Conservation (phyloP, 2,329 filamentous ascomycete genomes). For the Monosporascus ibericus region DNA sequence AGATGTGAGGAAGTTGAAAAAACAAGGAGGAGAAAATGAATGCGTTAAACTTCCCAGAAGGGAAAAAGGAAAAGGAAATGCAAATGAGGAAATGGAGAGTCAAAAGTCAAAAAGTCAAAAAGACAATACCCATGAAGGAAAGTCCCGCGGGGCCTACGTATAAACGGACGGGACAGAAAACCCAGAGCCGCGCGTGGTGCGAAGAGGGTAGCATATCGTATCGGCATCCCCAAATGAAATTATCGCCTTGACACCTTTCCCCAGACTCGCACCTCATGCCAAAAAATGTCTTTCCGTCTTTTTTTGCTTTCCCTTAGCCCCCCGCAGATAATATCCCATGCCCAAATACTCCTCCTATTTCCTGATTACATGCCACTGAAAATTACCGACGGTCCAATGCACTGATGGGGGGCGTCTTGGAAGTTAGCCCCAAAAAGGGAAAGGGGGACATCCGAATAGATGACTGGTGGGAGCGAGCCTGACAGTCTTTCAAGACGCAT, state of each 20-base stretch:
- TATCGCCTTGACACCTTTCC: neutral
- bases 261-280: neutral
- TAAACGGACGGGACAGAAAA: too few species aligned
- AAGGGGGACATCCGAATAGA: too few species aligned
- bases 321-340: neutral
- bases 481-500: neutral
- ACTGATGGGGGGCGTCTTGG: neutral
- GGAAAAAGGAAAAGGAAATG: neutral
- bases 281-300: neutral
- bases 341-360: neutral
- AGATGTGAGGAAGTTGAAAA: neutral
- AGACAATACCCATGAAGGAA: neutral
- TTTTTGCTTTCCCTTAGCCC: neutral
- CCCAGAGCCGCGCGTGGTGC: neutral
- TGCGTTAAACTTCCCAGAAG: neutral
- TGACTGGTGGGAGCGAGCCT: neutral
- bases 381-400: neutral
- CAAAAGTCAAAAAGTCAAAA: neutral
- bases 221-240: neutral
- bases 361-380: neutral
- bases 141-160: neutral
- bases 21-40: neutral
- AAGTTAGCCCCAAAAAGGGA: neutral
- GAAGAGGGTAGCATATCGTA: neutral
- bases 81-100: neutral